Base-by-base conservation (phyloP, 768 basidiomycete species). In the Tylopilus sp. region DNA sequence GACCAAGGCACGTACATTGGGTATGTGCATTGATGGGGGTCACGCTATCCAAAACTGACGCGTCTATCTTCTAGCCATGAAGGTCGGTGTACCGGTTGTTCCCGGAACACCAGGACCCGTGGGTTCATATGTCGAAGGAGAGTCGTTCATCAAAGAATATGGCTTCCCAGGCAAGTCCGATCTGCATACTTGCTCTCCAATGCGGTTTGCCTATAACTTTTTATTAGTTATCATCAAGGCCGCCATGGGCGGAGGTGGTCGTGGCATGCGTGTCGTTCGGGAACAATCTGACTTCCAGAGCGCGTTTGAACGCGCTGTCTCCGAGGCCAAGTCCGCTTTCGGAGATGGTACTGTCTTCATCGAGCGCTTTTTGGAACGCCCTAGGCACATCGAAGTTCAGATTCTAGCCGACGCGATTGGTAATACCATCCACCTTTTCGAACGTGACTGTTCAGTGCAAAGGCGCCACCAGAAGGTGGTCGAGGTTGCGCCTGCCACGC, bases 301-400 rank as follows among this genome's bases (percentile, higher is more conserved):
- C 52, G 77, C 89, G 8, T 98, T 98, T 69, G 82, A 92, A 65
- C 88, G 93, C 53, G 96, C 97, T 14, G 92, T 93, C 56, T 86
- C 83, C 62, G 97, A 99, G 71, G 97, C 97, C 56, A 98, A 87
- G 72, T 83, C 92, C 45, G 94, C 97, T 17, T 99, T 99, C 67
- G 97, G 97, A 49, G 93, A 99, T 65, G 97, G 97, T 29, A 98
- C 95, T 28, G 97, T 98, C 59, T 98, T 99, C 74, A 97, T 98
- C 67, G 97, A 98, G 67, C 92, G 95, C 62, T 94, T 92, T 79
- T 81, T 98, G 50, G 95, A 98, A 71, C 88, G 90, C 46, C 97
- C 97, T 11, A 85, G 93, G 61, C 97, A 99, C 72, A 98, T 99
- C 56, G 97, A 98, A 72, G 95, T 97, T 30, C 96, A 98, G 73